A percentile compares a stretch with the other conserved stretches of the same genome.
Conservation (phyloP, 768 basidiomycete genomes). For the Tricholoma saponaceum region DNA sequence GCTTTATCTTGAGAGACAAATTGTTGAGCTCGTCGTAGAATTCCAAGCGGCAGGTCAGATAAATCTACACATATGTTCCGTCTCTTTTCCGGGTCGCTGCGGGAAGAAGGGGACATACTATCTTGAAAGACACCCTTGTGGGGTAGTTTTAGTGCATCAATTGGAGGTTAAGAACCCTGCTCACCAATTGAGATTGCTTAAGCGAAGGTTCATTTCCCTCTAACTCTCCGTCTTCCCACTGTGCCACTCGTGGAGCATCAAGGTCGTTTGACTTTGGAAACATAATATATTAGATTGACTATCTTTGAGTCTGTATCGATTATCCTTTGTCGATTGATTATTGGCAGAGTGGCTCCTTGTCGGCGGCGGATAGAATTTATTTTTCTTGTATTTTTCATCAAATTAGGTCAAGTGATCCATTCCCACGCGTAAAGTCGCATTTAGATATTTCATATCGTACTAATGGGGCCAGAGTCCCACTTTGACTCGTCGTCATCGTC, state of each 20-base stretch:
- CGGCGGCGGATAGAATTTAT: too few relatives aligned
- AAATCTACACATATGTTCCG: slow-evolving; percentile 38
- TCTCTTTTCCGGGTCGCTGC: neutral
- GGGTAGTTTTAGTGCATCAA: neutral
- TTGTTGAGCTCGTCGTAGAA: slow-evolving; percentile 57
- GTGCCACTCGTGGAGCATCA: neutral
- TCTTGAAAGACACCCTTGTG: neutral
- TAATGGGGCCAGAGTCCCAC: too few relatives aligned
- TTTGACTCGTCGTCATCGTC: neutral
- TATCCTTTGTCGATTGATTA: too few relatives aligned
- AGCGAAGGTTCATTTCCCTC: too few relatives aligned
- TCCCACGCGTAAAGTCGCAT: too few relatives aligned
- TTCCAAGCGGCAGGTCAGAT: slow-evolving; percentile 56
- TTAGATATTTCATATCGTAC: too few relatives aligned
- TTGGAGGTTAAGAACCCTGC: neutral
- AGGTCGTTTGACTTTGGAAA: neutral
- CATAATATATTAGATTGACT: neutral
- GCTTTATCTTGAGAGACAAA: slow-evolving; percentile 41
- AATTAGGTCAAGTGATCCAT: too few relatives aligned
- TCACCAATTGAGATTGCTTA: neutral
- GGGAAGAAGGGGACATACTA: neutral
- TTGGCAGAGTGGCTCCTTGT: too few relatives aligned
- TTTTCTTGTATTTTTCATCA: too few relatives aligned
- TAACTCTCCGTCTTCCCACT: slow-evolving; percentile 8
- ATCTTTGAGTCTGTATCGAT: neutral